Conservation (phyloP, 2,329 filamentous ascomycete genomes). For the Cercospora zeae-maydis region DNA sequence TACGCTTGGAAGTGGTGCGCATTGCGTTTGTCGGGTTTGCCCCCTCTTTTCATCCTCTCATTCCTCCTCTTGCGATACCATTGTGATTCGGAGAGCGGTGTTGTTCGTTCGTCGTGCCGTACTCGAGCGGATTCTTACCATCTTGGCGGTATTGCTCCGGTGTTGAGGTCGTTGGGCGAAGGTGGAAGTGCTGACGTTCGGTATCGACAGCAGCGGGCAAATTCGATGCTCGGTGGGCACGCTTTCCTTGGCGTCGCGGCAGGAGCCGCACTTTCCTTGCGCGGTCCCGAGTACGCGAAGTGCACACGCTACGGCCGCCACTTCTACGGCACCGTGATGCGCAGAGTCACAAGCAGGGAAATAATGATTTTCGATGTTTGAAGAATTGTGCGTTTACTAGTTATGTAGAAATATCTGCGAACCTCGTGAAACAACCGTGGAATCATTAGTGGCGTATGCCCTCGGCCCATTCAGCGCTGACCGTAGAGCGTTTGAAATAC, state of each 20-base stretch:
- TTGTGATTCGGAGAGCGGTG: slow-evolving; percentile 13
- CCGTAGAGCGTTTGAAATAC: background rate
- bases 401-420: too few relatives aligned
- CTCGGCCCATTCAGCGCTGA: background rate
- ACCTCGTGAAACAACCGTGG: background rate
- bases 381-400: background rate
- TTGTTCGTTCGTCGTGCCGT: slow-evolving; percentile 7
- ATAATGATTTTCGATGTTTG: background rate
- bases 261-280: background rate
- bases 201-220: background rate
- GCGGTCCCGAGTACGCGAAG: background rate
- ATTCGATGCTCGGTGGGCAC: slow-evolving; percentile 4
- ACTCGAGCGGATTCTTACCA: slow-evolving; percentile 13
- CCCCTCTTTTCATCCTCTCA: slow-evolving; percentile 3
- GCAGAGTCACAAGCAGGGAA: background rate
- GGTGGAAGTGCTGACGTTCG: slow-evolving; percentile 4
- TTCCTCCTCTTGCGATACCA: slow-evolving; percentile 3
- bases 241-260: background rate
- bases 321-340: too few relatives aligned
- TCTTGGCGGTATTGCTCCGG: slow-evolving; percentile 20
- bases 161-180: slow-evolving; percentile 15
- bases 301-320: too few relatives aligned
- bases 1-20: background rate
- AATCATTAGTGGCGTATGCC: background rate
- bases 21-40: background rate